phyloP scores from a whole-genome alignment of 768 basidiomycete genomes.

The Xerocomellus amylosporus region DNA sequence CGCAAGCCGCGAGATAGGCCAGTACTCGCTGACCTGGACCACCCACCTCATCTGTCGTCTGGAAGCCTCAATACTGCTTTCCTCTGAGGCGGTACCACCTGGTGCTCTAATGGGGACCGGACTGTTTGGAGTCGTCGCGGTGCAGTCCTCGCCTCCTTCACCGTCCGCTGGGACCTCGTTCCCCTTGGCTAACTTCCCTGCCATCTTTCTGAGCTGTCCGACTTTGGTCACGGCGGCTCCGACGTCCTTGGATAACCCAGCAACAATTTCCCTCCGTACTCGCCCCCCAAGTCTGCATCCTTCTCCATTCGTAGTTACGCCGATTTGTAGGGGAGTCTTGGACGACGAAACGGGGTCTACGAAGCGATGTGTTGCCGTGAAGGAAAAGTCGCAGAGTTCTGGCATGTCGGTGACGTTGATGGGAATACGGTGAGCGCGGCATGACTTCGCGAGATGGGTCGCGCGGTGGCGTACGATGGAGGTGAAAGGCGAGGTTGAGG shows the following conservation, averaged over 20 bases:
- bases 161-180: conserved; percentile 26
- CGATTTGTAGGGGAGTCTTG: conserved; percentile 63
- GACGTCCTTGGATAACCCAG: conserved; percentile 65
- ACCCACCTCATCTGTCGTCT: conserved; percentile 87
- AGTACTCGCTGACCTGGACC: conserved; percentile 95
- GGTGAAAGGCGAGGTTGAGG: conserved; percentile 42
- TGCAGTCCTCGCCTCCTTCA: conserved; percentile 53
- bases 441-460: conserved; percentile 51
- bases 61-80: conserved; percentile 45
- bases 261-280: conserved; percentile 78
- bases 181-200: conserved; percentile 32
- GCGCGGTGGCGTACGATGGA: conserved; percentile 45
- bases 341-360: conserved; percentile 43
- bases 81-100: conserved; percentile 16
- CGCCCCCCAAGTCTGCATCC: conserved; percentile 84
- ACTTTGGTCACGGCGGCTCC: conserved; percentile 75
- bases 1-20: conserved; percentile 79
- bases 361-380: conserved; percentile 84
- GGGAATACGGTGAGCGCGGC: conserved; percentile 58
- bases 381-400: conserved; percentile 84
- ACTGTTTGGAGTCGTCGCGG: conserved; percentile 59
- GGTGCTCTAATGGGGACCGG: conserved; percentile 51
- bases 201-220: conserved; percentile 61
- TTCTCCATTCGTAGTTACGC: conserved; percentile 86
- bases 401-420: conserved; percentile 89